Conservation (phyloP, 768 basidiomycete species). For the Trametes elegans region DNA sequence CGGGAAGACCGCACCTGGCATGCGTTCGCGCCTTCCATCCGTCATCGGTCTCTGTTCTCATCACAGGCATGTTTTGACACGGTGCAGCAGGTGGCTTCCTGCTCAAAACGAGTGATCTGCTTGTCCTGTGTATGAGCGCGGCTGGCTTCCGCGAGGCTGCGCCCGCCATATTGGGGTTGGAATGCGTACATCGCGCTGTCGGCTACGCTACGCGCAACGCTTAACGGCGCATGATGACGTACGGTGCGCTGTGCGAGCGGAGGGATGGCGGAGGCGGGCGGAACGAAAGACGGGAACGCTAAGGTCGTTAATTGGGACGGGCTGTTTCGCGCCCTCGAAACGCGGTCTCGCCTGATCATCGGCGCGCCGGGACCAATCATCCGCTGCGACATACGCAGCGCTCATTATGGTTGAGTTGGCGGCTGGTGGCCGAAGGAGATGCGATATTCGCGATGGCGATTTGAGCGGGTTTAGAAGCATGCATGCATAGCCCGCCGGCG, state of each 20-base stretch:
- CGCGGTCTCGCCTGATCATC: not conserved
- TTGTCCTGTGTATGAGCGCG: not conserved
- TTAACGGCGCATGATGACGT: not conserved
- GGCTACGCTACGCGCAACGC: constrained; percentile 1
- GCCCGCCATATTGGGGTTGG: not conserved
- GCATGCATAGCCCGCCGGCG: not conserved
- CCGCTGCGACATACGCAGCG: not conserved
- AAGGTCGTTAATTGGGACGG: not conserved
- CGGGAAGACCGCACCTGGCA: not conserved
- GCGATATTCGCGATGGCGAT: not conserved
- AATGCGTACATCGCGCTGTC: not conserved
- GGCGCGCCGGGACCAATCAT: constrained; percentile 4
- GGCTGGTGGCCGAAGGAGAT: not conserved
- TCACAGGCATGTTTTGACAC: not conserved
- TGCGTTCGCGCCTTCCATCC: not conserved
- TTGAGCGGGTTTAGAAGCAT: constrained; percentile 1
- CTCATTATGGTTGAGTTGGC: not conserved
- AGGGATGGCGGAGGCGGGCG: not conserved
- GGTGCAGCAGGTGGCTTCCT: not conserved
- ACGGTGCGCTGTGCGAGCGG: not conserved
- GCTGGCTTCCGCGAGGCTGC: not conserved
- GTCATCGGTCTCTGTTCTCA: not conserved
- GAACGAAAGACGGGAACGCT: no score
- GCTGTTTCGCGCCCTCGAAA: constrained; percentile 9
- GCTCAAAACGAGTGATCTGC: no score